Evolutionary conservation across 2,329 filamentous ascomycete genomes (phyloP), one percentile per base, ranked within the genome.

Genomic region (Neurospora crassa): DNA sequence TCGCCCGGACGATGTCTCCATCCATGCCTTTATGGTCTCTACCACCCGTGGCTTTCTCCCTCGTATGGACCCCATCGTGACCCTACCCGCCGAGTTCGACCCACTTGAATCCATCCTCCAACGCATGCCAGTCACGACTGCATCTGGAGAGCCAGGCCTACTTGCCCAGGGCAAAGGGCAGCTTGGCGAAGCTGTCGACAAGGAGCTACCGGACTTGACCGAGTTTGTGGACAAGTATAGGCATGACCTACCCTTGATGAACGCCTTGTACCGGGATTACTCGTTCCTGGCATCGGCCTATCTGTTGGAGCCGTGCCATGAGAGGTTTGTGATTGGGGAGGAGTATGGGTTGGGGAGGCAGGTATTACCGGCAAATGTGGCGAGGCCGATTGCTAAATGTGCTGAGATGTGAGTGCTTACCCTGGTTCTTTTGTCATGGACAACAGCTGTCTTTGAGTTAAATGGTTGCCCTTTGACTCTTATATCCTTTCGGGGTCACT

Each of bases 221-320:
- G 85, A 85, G 5, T 85, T 88, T 75, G 86, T 97, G 71, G 91
- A 96, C 77, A 88, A 89, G 80, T 91, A 92, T 76, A 85, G 87
- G 76, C 83, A 90, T 73, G 90, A 97, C 81, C 85, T 95, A 47
- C 91, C 91, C 18, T 83, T 93, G 72, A 89, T 96, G 84, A 96
- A 94, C 77, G 94, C 94, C 42, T 83, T 96, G 68, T 97, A 97
- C 80, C 87, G 94, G 24, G 94, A 97, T 83, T 97, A 97, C 80
- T 92, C 92, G 16, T 97, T 97, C 84, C 83, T 97, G 40, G 92
- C 94, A 5, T 96, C 92, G 34, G 92, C 93, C 0, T 97, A 97
- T 79, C 85, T 97, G 40, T 89, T 97, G 40, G 94, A 97, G 84
- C 94, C 94, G 12, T 97, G 94, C 80, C 94, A 96, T 81, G 86